phyloP scores from a whole-genome alignment of 768 basidiomycete species.

The Psilocybe azurescens region DNA sequence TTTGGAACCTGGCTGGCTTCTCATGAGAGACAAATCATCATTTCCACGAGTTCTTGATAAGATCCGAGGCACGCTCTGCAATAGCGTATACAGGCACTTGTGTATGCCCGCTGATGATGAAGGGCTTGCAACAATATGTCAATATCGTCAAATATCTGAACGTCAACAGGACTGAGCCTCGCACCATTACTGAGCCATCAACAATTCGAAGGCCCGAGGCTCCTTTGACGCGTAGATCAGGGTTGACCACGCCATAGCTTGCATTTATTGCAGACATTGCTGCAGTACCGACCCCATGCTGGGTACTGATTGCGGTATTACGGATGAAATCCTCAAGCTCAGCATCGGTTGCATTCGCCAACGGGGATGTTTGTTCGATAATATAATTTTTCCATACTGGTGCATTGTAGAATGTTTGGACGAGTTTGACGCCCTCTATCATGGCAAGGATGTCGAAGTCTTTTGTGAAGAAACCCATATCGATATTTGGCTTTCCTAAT shows the following conservation, averaged over 20 bases:
- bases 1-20: too few species aligned
- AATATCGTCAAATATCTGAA: neutral
- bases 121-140: neutral
- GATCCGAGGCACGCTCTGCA: neutral
- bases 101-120: neutral
- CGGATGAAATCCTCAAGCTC: slow-evolving; percentile 4
- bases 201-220: neutral
- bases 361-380: neutral
- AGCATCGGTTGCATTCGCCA: neutral
- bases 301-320: neutral
- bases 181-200: neutral
- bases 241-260: neutral
- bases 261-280: neutral
- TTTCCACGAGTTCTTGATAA: neutral
- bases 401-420: neutral
- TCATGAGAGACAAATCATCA: neutral
- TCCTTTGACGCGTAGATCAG: neutral
- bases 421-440: slow-evolving; percentile 1
- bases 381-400: slow-evolving; percentile 8
- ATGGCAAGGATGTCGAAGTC: slow-evolving; percentile 4
- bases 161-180: neutral
- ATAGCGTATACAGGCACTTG: neutral
- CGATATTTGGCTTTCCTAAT: slow-evolving; percentile 2
- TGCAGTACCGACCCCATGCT: neutral
- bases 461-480: neutral